Evolutionary conservation across 352 stramenopile genomes (phyloP).

Genomic region (Pythium apleroticum): DNA sequence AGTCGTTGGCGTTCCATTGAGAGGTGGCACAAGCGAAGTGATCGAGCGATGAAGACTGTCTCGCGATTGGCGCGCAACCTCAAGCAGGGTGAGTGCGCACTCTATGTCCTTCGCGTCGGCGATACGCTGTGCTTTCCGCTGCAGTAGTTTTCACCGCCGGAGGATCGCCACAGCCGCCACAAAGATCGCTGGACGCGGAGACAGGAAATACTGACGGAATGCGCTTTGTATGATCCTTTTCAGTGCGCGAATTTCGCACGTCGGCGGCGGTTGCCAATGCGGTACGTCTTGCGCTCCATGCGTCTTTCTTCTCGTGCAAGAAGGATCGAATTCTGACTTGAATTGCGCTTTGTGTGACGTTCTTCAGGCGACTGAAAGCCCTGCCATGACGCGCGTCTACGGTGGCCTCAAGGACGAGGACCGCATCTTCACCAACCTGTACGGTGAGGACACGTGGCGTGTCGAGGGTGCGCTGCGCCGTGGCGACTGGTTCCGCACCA

Average conservation of each 20-base stretch:
- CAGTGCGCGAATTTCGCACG: conserved; percentile 35
- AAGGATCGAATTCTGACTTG: neutral
- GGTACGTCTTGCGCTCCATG: conserved; percentile 17
- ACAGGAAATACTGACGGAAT: neutral
- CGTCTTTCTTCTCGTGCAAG: neutral
- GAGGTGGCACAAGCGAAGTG: neutral
- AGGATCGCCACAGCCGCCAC: conserved; percentile 10
- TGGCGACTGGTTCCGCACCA: conserved; percentile 96
- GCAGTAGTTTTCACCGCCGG: neutral
- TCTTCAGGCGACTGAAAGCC: conserved; percentile 39
- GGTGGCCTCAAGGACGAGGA: conserved; percentile 98
- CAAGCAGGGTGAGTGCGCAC: conserved; percentile 24
- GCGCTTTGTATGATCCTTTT: neutral
- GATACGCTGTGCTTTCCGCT: conserved; percentile 1
- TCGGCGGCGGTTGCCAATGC: conserved; percentile 26
- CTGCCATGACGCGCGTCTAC: conserved; percentile 86
- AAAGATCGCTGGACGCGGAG: neutral
- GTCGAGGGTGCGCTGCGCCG: conserved; percentile 89
- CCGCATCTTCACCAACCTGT: conserved; percentile 99
- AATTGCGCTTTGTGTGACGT: neutral
- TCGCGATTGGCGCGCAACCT: conserved; percentile 30
- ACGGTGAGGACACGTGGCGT: conserved; percentile 95
- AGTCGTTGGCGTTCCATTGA: conserved; percentile 27
- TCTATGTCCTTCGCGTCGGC: neutral
- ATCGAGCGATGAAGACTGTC: conserved; percentile 28